These are phyloP conservation scores for Botrytis cinerea DNA, from an alignment of 2,329 filamentous ascomycete genomes.

Conservation along the genomic window DNA sequence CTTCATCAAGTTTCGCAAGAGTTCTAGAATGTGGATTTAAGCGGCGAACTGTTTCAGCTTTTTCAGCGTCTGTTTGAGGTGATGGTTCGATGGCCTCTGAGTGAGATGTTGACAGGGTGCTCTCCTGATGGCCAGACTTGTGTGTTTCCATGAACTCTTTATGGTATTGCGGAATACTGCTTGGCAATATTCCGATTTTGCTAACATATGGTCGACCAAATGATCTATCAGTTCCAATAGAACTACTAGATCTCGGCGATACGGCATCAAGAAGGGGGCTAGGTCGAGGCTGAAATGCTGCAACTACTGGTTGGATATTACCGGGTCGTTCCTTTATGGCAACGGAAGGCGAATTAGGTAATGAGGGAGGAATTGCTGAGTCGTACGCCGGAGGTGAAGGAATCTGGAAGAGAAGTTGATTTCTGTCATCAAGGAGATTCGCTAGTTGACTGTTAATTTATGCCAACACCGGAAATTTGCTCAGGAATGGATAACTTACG, in stretches of 20 bases:
- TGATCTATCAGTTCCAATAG: constrained; percentile 39
- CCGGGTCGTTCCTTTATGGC: constrained; percentile 19
- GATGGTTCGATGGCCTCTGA: constrained; percentile 43
- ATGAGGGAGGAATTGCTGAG: constrained; percentile 30
- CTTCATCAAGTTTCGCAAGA: constrained; percentile 67
- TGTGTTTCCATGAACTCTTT: constrained; percentile 82
- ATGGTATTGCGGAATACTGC: constrained; percentile 87
- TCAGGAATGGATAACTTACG: constrained; percentile 59
- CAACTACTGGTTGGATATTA: constrained; percentile 11
- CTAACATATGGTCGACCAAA: constrained; percentile 52
- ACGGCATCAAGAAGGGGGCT: constrained; percentile 37
- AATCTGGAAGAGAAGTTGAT: constrained; percentile 51
- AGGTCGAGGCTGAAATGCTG: constrained; percentile 29
- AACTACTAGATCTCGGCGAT: constrained; percentile 41
- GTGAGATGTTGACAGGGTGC: constrained; percentile 43
- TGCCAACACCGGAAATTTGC: not conserved
- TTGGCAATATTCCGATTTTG: constrained; percentile 89
- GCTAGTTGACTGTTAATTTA: constrained; percentile 34
- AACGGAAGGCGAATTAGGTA: constrained; percentile 8
- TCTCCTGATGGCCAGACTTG: constrained; percentile 54
- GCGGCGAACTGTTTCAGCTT: constrained; percentile 76
- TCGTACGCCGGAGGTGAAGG: constrained; percentile 57
- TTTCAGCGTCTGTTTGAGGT: constrained; percentile 66
- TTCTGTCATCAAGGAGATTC: constrained; percentile 41
- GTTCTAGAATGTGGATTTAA: constrained; percentile 83